Base-by-base conservation (phyloP, 257 asterid genomes). In the Penstemon eatonii region DNA sequence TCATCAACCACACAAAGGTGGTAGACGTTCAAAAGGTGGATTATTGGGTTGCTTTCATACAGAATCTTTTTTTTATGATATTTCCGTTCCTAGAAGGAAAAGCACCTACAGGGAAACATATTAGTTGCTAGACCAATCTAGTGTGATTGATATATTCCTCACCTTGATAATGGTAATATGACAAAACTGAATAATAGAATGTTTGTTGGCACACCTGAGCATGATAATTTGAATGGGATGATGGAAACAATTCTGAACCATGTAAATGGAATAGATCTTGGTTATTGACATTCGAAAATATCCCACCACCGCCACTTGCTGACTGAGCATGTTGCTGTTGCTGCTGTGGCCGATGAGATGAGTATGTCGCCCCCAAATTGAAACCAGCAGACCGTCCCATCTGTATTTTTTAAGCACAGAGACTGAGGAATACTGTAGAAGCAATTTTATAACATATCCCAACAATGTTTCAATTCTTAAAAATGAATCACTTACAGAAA, bases 331-430 rank as follows among this genome's bases (percentile, higher is more conserved):
- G 95, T 71, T 88, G 93, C 45, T 83, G 91, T 11, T 88, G 98
- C 83, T 85, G 97, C 70, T 88, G 99, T 63, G 94, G 91, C 57
- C 98, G 90, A 72, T 87, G 96, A 41, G 99, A 78, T 50, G 97
- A 77, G 76, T 80, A 94, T 54, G 95, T 77, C 60, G 92, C 89
- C 79, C 99, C 98, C 75, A 91, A 73, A 78, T 81, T 91, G 80
- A 87, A 91, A 81, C 99, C 95, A 82, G 96, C 65, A 66, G 99
- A 91, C 63, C 96, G 85, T 53, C 96, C 99, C 89, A 94, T 86
- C 99, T 94, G 86, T 68, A 79, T 57, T 71, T 56, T 70, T 40
- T 50, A 73, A 81, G 73, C 52, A 73, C 43, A 71, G 62, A 69
- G 67, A 55, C 57, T 46, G 56, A 73, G 59, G 58, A 71, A 53